phyloP scores from a whole-genome alignment of 1,139 yeast genomes.

The Blastobotrys petasosporus region DNA sequence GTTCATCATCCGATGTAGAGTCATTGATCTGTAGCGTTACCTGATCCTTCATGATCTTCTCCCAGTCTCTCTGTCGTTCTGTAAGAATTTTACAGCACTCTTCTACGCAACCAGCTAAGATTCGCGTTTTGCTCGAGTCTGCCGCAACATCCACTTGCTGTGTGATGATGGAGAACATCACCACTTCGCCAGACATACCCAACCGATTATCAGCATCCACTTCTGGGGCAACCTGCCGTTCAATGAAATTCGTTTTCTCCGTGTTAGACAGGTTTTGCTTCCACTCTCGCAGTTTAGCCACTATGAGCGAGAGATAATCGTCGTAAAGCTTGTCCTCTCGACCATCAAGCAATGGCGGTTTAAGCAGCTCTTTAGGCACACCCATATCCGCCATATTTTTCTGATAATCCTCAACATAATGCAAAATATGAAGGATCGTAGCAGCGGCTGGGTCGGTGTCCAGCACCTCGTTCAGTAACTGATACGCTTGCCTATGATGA shows the following conservation, averaged over 20 bases:
- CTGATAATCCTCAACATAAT: conserved; percentile 68
- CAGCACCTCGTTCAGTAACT: conserved; percentile 55
- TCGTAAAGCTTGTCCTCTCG: conserved; percentile 59
- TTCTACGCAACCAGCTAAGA: conserved; percentile 74
- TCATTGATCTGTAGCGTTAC: conserved; percentile 41
- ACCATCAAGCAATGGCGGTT: conserved; percentile 47
- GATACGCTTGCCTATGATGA: conserved; percentile 64
- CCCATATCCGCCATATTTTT: conserved; percentile 43
- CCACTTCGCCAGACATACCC: conserved; percentile 61
- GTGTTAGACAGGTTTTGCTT: conserved; percentile 56
- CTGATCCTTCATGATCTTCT: conserved; percentile 51
- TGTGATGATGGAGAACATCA: conserved; percentile 73
- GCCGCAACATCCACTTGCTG: conserved; percentile 94
- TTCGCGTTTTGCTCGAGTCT: conserved; percentile 76
- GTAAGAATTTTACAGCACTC: conserved; percentile 62
- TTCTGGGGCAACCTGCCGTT: conserved; percentile 68
- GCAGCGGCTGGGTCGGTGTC: conserved; percentile 58
- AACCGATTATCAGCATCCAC: conserved; percentile 56
- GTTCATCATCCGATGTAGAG: conserved; percentile 42
- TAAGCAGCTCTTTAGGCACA: conserved; percentile 36
- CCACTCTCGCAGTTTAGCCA: conserved; percentile 78
- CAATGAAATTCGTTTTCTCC: conserved; percentile 56
- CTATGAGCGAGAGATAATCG: conserved; percentile 67
- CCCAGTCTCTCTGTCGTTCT: conserved; percentile 58
- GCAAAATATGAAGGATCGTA: conserved; percentile 44